Percentiles rank a stretch among this genome's conserved stretches.
These are phyloP conservation scores for Rhodotorula mucilaginosa DNA, from an alignment of 1,284 basidiomycete genomes.

Conservation along the genomic window DNA sequence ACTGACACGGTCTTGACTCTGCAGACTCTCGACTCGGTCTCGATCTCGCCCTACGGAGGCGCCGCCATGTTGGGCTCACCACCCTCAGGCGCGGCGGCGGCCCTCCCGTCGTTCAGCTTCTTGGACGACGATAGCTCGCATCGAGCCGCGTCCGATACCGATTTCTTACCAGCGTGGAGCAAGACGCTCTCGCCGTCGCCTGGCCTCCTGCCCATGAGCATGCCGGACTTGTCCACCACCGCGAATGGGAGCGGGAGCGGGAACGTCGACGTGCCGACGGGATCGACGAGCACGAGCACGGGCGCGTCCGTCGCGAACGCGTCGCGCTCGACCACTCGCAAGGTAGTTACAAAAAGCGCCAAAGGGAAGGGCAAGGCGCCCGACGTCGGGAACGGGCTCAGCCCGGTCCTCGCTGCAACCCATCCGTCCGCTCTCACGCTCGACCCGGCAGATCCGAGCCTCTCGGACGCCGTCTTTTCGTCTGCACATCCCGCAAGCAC, in stretches of 20 bases:
- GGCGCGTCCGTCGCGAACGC: neutral
- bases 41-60: neutral
- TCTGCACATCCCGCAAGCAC: neutral
- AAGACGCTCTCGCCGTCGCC: constrained; percentile 22
- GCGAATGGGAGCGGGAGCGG: neutral
- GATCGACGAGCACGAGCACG: too few relatives aligned
- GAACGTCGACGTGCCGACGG: neutral
- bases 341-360: neutral
- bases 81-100: neutral
- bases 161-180: constrained; percentile 28
- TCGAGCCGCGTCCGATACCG: constrained; percentile 6
- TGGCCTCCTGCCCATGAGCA: neutral
- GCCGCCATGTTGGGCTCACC: constrained; percentile 12
- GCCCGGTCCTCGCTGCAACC: constrained; percentile 13
- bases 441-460: neutral
- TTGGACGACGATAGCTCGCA: constrained; percentile 1
- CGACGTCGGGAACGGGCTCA: constrained; percentile 17
- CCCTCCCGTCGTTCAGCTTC: constrained; percentile 9
- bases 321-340: neutral
- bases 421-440: neutral
- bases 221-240: neutral
- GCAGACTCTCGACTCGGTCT: neutral
- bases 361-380: neutral
- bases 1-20: neutral
- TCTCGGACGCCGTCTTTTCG: neutral